Base-by-base conservation (phyloP, 345 rosid species). In the Anacardium occidentale region DNA sequence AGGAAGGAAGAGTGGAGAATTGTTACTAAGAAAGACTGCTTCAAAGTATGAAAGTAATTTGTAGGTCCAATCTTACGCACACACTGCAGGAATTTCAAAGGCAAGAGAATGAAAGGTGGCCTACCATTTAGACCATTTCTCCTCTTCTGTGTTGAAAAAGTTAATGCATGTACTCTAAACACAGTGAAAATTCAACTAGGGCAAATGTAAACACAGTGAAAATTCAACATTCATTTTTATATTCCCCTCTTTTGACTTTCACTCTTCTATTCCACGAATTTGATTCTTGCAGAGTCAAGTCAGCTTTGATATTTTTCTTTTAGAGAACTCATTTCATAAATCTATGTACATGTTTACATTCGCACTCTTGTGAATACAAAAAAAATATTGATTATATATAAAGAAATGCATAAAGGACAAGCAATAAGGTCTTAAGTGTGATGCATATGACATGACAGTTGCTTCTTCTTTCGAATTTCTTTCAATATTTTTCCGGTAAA, bases 231-330 rank as follows among this genome's bases (percentile, higher is more conserved):
- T 32, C 42, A 29, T 42, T 57, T 58, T 18, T 66, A 52, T 21
- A 42, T 65, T 48, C 32, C 47, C 29, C 7, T 70, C 81, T 77
- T 74, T 83, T 81, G 87, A 83, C 84, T 79, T 76, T 70, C 51
- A 54, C n/a, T 9, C 63, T 29, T 52, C n/a, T 9, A 59, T 29
- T 52, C 40, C 58, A 70, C 76, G n/a, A 15, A 50, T 50, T 50
- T 48, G 18, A 48, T 48, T 48, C 17, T 14, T 66, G 40, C n/a
- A 25, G 40, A 44, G 82, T 70, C 82, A 77, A 79, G 85, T 85
- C 87, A 75, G 69, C 69, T 69, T 58, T 57, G 42, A 15, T 25
- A 55, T 37, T 56, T 50, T 56, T 54, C 15, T 47, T 55, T 54
- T 21, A 3, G 3, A 12, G 21, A 42, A 15, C 50, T 2, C 21